Conservation (phyloP, 2,329 filamentous ascomycete species). For the Aspergillus eucalypticola region DNA sequence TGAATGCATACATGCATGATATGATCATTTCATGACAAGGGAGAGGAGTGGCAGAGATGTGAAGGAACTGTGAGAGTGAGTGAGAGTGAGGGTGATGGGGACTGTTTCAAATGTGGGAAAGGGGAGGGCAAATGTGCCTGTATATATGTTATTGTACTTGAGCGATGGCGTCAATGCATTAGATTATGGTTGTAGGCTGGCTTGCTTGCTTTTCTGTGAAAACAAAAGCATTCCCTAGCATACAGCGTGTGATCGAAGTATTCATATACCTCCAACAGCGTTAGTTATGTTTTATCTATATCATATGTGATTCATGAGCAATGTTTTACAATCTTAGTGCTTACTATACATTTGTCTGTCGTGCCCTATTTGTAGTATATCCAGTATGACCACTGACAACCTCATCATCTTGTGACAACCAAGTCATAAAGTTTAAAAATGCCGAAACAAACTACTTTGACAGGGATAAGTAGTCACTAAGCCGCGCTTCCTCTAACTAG, state of each 20-base stretch:
- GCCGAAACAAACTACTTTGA: too few species aligned
- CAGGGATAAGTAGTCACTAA: too few species aligned
- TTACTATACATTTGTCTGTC: too few species aligned
- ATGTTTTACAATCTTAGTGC: too few species aligned
- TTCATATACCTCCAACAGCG: not conserved
- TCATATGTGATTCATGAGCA: not conserved
- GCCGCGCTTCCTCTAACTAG: too few species aligned
- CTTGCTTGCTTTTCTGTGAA: not conserved
- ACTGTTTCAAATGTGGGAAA: not conserved
- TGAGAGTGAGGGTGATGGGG: not conserved
- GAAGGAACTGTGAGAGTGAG: not conserved
- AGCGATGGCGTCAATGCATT: constrained; percentile 1
- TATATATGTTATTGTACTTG: constrained; percentile 4
- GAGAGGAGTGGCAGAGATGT: not conserved
- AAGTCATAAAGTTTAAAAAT: too few species aligned
- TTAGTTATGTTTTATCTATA: not conserved
- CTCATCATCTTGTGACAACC: too few species aligned
- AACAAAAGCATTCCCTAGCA: not conserved
- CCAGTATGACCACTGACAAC: too few species aligned
- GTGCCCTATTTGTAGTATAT: too few species aligned
- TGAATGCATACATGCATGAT: constrained; percentile 6
- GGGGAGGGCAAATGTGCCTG: constrained; percentile 7
- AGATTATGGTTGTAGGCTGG: not conserved
- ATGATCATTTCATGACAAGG: constrained; percentile 6
- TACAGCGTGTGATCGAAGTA: not conserved